Evolutionary conservation across 2,329 filamentous ascomycete species (phyloP), one percentile per base, ranked within the genome.

Genomic region (Hymenoscyphus occultus): DNA sequence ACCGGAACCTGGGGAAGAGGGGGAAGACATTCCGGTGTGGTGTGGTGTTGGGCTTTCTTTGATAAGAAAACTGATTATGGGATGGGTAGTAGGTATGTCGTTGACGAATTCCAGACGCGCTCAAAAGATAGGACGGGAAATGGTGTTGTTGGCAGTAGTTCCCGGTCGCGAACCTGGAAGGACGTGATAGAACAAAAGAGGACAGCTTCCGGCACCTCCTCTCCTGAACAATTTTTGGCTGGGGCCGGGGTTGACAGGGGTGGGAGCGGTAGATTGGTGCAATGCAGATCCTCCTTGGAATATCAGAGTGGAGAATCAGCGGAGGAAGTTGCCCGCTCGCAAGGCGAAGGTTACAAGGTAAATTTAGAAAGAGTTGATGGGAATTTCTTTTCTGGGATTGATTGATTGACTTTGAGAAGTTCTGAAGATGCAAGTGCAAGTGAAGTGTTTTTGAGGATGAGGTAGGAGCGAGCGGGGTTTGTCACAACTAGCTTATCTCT

Each of bases 11-110:
- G 71, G 66, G 12, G 75, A 77, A 58, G 75, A 74, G 56, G 76
- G 75, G 31, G 76, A 77, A 62, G 76, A 76, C 74, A 76, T 77
- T 39, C 9, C 45, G 59, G 65, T 45, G 22, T 5, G 35, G n/a
- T 28, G 28, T 28, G 3, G 19, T 22, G 35, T 28, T 9, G 45
- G 45, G n/a, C 10, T 51, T 51, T 22, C n/a, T 51, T 51, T 51
- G 45, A 51, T 51, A 51, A 51, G 45, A 51, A 51, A 51, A 51
- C 22, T 10, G 45, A 22, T 51, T 22, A 28, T 51, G 45, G 45
- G 12, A 28, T 28, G 10, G 22, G 19, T 10, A 12, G 45, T 51
- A 51, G 45, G 45, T 51, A 51, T 28, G 45, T 51, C 45, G 19
- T 19, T 22, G 19, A n/a, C 9, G 9, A 22, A 10, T 9, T n/a